A percentile compares a stretch with the other conserved stretches of the same genome.
Conservation (phyloP, 139 green algal species). For the Bryopsis sp. region DNA sequence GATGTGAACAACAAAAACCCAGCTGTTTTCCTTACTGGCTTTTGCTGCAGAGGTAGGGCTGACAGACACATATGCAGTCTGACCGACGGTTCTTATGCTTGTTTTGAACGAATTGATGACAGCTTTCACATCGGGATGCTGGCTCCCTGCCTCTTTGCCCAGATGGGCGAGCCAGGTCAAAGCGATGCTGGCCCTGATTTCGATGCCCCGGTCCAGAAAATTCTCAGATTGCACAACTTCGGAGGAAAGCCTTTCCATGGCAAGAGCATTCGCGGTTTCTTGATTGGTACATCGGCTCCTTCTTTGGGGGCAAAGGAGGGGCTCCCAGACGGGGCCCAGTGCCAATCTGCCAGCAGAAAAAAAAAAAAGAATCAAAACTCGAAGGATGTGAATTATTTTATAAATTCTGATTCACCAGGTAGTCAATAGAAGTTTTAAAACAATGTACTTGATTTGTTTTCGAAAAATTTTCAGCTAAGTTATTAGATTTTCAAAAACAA, state of each 20-base stretch:
- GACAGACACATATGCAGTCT: neutral
- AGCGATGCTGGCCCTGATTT: neutral
- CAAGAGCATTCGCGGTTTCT: neutral
- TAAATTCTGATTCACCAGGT: no score
- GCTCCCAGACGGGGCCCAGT: neutral
- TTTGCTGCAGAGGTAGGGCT: no score
- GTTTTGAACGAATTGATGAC: neutral
- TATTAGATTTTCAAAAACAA: no score
- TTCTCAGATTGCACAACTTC: neutral
- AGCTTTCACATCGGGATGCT: neutral
- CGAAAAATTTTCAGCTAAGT: no score
- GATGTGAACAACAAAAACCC: no score
- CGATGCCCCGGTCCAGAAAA: neutral
- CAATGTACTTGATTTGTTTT: no score
- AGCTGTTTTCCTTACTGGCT: no score
- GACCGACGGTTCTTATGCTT: neutral
- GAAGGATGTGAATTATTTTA: no score
- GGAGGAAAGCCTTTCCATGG: neutral
- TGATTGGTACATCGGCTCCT: neutral
- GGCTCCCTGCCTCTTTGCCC: neutral
- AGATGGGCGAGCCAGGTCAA: slow-evolving; percentile 3
- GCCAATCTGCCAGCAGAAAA: neutral
- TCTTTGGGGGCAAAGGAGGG: neutral
- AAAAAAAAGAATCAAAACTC: no score
- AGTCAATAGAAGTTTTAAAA: no score